Evolutionary conservation across 352 stramenopile genomes (phyloP), one percentile per base, ranked within the genome.

Genomic region (Pythium aquatile): DNA sequence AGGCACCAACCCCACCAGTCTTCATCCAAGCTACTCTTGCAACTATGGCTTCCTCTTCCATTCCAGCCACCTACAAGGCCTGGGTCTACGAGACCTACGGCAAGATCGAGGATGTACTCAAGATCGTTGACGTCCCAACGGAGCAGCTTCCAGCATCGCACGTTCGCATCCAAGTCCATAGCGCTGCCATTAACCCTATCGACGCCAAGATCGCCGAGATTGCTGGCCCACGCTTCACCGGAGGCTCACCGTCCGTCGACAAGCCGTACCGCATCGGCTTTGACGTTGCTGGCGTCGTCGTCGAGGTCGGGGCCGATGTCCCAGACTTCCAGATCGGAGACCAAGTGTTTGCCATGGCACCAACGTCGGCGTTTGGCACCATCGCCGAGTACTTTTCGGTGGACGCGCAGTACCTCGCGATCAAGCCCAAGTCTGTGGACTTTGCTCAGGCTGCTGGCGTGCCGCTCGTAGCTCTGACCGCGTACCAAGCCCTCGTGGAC

Each of bases 321-420:
- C 6, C 13, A 17, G 17, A 14, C 16, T 47, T 47, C 40, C 5
- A 11, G 14, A 24, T 60, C 54, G 54, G 54, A 29, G 54, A 60
- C 37, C 13, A 60, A 49, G 54, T 60, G 17, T 60, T 68, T 33
- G 71, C 53, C n/a, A 73, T 72, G 56, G 37, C 58, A 0, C 51
- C 42, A 4, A 51, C 58, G n/a, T 20, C 29, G 0, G 1, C 53
- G 5, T 60, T 37, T n/a, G 54, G 54, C 5, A 49, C 67, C 4
- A 68, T 83, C 30, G 73, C 62, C 53, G 68, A 83, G 61, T 83
- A 78, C 40, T 46, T 80, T 8, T 60, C 63, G n/a, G n/a, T 72
- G 14, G 65, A 75, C 13, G 69, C 66, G 13, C 42, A 75, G 26
- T 61, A 68, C 7, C 64, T 87, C 33, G 74, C 68, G 1, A 47